phyloP scores from a whole-genome alignment of 768 basidiomycete species.

The Serendipita sp. region DNA sequence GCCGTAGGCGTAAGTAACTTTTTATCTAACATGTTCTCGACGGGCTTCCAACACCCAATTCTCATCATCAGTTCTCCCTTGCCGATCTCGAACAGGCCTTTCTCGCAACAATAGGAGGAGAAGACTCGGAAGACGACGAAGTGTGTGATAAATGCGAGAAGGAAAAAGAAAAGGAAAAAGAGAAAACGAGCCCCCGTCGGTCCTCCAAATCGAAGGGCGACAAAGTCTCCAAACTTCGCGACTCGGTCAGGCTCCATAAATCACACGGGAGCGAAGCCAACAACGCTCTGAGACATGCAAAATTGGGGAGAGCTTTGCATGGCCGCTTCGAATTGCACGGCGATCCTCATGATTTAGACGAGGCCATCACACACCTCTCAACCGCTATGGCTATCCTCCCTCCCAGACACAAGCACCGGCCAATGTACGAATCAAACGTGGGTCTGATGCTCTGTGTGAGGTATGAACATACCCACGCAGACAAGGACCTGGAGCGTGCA shows the following conservation, averaged over 20 bases:
- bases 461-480: background rate
- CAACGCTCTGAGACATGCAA: conserved; percentile 3
- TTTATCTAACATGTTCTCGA: background rate
- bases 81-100: background rate
- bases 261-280: conserved; percentile 1
- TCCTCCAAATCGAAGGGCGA: background rate
- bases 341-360: conserved; percentile 3
- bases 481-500: background rate
- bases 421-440: conserved; percentile 4
- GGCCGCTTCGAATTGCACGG: background rate
- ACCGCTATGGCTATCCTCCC: conserved; percentile 3
- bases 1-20: background rate
- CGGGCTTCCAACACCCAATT: background rate
- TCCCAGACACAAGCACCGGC: background rate
- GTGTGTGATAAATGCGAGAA: background rate
- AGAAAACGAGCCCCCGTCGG: background rate
- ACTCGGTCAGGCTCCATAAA: conserved; percentile 1
- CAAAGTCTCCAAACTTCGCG: background rate
- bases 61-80: background rate
- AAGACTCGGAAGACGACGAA: conserved; percentile 4
- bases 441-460: background rate
- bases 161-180: background rate
- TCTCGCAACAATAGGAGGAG: conserved; percentile 1
- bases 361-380: conserved; percentile 1
- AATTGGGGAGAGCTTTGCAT: background rate